Conservation (phyloP, 148 eudicot species). For the Chenopodium berlandieri region DNA sequence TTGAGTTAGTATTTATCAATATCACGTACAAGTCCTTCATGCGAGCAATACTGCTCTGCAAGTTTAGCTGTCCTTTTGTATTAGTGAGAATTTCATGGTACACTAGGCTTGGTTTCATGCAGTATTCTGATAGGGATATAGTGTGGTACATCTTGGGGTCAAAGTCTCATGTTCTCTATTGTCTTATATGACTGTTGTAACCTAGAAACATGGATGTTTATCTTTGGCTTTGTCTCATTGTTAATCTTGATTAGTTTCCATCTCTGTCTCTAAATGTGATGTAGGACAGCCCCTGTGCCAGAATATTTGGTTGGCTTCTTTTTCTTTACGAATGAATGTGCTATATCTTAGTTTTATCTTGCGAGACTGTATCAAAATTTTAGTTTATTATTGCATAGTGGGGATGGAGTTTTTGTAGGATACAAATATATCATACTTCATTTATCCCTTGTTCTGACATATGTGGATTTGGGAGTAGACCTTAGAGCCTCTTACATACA, state of each 20-base stretch:
- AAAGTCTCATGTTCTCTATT: background rate
- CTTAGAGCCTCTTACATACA: slow-evolving; percentile 4
- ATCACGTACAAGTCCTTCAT: background rate
- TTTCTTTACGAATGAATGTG: background rate
- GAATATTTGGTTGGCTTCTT: background rate
- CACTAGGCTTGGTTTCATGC: background rate
- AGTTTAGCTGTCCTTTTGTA: background rate
- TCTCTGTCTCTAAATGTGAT: background rate
- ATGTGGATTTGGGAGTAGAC: background rate
- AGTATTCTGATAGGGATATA: background rate
- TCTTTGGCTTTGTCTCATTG: background rate
- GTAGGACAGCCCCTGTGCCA: background rate
- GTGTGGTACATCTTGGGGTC: background rate
- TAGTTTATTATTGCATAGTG: too few relatives aligned
- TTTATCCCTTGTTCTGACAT: background rate
- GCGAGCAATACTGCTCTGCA: background rate
- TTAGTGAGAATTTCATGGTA: background rate
- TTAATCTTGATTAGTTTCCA: background rate
- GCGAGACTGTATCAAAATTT: background rate
- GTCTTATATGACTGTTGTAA: background rate
- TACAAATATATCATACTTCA: background rate
- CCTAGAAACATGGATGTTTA: background rate
- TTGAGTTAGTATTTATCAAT: background rate
- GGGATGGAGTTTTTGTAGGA: background rate
- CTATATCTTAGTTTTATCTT: background rate